These are phyloP conservation scores for Tylopilus sp. DNA, from an alignment of 1,284 basidiomycete species.

Conservation along the genomic window DNA sequence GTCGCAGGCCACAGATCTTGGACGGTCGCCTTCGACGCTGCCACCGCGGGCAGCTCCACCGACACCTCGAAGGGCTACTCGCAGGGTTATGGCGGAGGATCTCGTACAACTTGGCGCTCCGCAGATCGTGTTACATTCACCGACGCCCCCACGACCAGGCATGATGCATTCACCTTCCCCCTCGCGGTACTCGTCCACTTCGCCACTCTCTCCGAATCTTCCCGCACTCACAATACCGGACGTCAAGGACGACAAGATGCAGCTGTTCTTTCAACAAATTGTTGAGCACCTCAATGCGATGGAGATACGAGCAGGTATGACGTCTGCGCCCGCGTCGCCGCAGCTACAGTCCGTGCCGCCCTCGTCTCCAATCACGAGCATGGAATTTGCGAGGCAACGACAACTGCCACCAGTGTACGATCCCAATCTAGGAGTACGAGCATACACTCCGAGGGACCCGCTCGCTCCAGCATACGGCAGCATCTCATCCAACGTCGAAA, in stretches of 20 bases:
- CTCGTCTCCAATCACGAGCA: conserved; percentile 19
- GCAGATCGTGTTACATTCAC: conserved; percentile 31
- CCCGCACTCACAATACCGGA: conserved; percentile 37
- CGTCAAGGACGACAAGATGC: conserved; percentile 59
- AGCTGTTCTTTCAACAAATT: conserved; percentile 78
- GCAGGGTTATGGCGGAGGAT: conserved; percentile 20
- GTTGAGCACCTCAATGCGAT: conserved; percentile 76
- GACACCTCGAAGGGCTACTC: conserved; percentile 48
- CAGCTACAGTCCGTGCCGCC: conserved; percentile 15
- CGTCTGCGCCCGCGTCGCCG: conserved; percentile 20
- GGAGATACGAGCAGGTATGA: conserved; percentile 41
- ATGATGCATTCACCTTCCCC: conserved; percentile 28
- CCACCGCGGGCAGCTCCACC: conserved; percentile 57
- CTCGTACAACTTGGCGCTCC: conserved; percentile 17
- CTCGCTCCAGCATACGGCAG: conserved; percentile 8
- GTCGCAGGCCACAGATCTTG: conserved; percentile 28
- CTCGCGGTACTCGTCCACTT: conserved; percentile 23
- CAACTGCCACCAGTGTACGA: conserved; percentile 12
- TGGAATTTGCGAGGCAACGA: conserved; percentile 17
- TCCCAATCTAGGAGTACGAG: not conserved
- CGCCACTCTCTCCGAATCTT: conserved; percentile 35
- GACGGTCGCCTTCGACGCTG: conserved; percentile 36
- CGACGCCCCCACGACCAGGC: conserved; percentile 30
- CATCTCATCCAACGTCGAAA: conserved; percentile 2
- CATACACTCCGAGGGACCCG: conserved; percentile 8